Percentiles rank a stretch among this genome's conserved stretches.
Conservation (phyloP, 352 stramenopile genomes). For the Peronospora destructor region DNA sequence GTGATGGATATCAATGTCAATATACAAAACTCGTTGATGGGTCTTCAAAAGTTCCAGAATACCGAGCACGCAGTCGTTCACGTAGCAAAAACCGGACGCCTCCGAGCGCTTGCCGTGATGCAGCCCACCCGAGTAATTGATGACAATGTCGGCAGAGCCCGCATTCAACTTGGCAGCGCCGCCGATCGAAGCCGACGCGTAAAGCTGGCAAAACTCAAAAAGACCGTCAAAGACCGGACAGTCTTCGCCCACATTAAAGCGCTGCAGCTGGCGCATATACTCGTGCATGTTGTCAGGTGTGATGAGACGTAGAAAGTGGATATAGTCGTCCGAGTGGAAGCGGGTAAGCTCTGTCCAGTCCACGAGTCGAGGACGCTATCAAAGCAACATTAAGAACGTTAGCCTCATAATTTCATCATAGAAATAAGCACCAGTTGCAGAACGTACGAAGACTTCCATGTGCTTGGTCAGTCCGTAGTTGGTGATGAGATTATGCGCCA, state of each 20-base stretch:
- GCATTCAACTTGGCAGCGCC: conserved; percentile 95
- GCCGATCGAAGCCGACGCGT: conserved; percentile 94
- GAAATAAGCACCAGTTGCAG: background rate
- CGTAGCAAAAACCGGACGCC: conserved; percentile 98
- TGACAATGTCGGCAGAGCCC: conserved; percentile 93
- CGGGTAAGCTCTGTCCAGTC: conserved; percentile 95
- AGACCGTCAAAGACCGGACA: conserved; percentile 99
- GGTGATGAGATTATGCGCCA: conserved; percentile 99
- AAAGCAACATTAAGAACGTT: conserved; percentile 9
- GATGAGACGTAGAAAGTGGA: conserved; percentile 97
- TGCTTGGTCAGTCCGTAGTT: conserved; percentile 99
- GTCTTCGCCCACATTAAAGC: conserved; percentile 99
- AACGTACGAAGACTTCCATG: conserved; percentile 97
- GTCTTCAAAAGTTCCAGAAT: conserved; percentile 98
- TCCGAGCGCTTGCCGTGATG: conserved; percentile 99
- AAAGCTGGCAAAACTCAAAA: conserved; percentile 98
- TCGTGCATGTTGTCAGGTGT: conserved; percentile 98
- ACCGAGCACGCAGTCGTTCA: conserved; percentile 98
- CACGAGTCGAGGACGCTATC: conserved; percentile 90
- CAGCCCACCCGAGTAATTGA: conserved; percentile 98
- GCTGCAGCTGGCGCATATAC: conserved; percentile 90
- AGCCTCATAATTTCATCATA: background rate
- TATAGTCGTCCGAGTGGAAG: conserved; percentile 99
- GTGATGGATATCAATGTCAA: conserved; percentile 99
- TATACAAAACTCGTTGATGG: conserved; percentile 97